Evolutionary conservation across 177 flowering plant species (phyloP), one percentile per base, ranked within the genome.

Genomic region (Vitis hybrid): DNA sequence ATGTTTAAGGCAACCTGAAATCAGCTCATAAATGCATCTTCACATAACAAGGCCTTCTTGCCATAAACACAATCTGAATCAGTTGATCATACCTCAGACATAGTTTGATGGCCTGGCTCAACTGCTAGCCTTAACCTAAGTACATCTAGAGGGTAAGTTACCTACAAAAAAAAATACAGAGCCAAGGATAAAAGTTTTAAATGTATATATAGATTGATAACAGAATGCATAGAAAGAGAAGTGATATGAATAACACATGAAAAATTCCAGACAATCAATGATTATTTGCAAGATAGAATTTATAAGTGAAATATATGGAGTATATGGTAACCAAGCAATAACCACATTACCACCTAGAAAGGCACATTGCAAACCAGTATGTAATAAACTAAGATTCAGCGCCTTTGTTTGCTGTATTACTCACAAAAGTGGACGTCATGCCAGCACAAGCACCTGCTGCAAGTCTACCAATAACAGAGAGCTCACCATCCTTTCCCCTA

Each of bases 371-470:
- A 11, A n/a, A 49, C 21, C 52, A 65, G 10, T 17, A 60, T 7
- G 5, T 62, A 15, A 26, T 10, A 39, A 14, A 55, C 39, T 19
- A 30, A 23, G 58, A 49, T 2, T 10, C 51, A 51, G n/a, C 12
- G 64, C 11, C 11, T 30, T 13, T 15, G 65, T 15, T 30, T 3
- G 51, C 32, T 13, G 13, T 26, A 54, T 48, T 45, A 81, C 95
- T 84, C 82, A 95, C 99, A 75, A 95, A 82, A 81, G 99, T 95
- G 51, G 98, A 91, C 54, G 99, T 91, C 99, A 95, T 95, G 87
- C 98, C 98, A 76, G 98, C 98, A 88, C 94, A 95, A 77, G 98
- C 99, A 74, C 98, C 99, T 17, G 98, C 98, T 18, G 89, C 91
- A 77, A 95, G 87, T 81, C 99, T 91, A 71, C 99, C 99, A 79